Base-by-base conservation (phyloP, 2,329 filamentous ascomycete species). In the Fusarium goolgardi region DNA sequence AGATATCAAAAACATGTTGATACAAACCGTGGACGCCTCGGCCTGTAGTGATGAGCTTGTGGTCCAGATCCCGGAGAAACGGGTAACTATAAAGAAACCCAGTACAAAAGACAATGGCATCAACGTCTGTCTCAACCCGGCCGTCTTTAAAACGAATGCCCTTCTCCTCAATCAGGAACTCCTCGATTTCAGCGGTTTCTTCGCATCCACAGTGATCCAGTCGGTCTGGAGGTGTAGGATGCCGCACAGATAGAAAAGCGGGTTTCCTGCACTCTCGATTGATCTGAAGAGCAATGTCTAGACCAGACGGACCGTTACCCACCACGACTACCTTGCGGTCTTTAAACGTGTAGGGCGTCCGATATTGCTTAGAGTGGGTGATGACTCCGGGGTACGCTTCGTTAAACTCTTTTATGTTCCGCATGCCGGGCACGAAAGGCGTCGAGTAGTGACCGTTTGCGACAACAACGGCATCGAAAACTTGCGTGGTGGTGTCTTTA, bases 41-140 rank as follows among this genome's bases (percentile, higher is more conserved):
- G 1, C 94, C 94, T 55, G 88, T 86, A 0, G 86, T 89, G 56
- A 94, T 84, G 3, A 93, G 75, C 0, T 86, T 82, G 12, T 76
- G 78, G 16, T 80, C 72, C 6, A 86, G 69, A 4, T 79, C 75
- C 15, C 77, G 75, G 6, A 90, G 76, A 74, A 97, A 97, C 0
- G 94, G 93, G 59, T 91, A 91, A 7, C 90, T 89, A 79, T 92
- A 97, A 58, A 97, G 86, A 73, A 96, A 98, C 1, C 95, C 95
- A 0, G 95, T 97, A 76, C 92, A 94, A 78, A 95, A 97, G 29
- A 98, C 76, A 8, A 97, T 81, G 2, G 88, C 86, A 73, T 97
- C 94, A 57, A 98, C 79, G 34, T 89, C 81, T 5, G 80, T 80
- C 73, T 93, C 91, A 12, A 90, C 75, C 0, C 82, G 82, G 3